Conservation (phyloP, 2,329 filamentous ascomycete species). For the Epichloe baconii region DNA sequence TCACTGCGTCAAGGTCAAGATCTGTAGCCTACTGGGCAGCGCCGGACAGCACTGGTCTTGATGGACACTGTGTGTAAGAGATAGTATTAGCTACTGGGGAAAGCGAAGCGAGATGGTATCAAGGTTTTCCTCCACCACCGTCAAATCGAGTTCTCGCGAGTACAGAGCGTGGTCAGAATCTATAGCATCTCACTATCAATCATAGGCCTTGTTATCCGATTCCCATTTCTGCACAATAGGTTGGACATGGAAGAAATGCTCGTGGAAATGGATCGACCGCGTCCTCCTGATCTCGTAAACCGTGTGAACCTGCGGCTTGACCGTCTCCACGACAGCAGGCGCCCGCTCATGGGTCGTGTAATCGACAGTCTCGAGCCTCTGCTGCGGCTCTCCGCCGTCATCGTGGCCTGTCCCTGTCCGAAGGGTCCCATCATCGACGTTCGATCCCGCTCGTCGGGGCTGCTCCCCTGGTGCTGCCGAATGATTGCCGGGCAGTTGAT, state of each 20-base stretch:
- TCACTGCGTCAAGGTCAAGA: no score
- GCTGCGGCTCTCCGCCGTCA: neutral
- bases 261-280: constrained; percentile 3
- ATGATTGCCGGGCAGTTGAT: neutral
- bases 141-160: neutral
- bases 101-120: no score
- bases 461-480: neutral
- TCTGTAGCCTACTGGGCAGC: no score
- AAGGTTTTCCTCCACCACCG: neutral
- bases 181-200: no score
- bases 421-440: neutral
- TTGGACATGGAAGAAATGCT: constrained; percentile 1
- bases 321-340: constrained; percentile 1
- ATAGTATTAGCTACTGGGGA: no score
- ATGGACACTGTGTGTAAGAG: no score
- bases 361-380: neutral
- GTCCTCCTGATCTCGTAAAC: constrained; percentile 1
- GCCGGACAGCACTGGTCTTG: no score
- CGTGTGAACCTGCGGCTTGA: constrained; percentile 1
- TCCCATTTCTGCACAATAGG: neutral
- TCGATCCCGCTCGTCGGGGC: neutral
- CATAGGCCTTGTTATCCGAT: neutral
- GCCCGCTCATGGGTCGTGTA: neutral
- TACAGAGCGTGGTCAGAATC: neutral
- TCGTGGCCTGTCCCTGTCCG: neutral